These are phyloP conservation scores for Tuber aestivum DNA, from an alignment of 495 filamentous ascomycete genomes.

Conservation along the genomic window DNA sequence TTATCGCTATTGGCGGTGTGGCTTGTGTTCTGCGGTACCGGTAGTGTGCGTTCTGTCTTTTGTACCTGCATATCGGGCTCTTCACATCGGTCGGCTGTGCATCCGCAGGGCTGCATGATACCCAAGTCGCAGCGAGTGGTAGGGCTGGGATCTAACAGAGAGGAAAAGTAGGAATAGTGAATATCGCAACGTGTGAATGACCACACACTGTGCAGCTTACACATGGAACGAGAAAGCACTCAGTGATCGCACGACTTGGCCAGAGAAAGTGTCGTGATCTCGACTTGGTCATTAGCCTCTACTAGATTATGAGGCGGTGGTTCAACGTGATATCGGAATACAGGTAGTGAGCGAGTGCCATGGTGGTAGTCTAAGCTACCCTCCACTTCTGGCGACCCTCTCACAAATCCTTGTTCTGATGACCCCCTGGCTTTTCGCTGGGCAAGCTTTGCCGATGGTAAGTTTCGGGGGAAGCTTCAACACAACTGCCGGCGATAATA, in stretches of 20 bases:
- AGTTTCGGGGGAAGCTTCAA: not conserved
- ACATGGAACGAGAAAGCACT: not conserved
- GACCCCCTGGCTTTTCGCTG: not conserved
- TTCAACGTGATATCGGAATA: not conserved
- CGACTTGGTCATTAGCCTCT: not conserved
- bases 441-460: not conserved
- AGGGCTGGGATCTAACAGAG: not conserved
- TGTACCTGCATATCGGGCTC: not conserved
- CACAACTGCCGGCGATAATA: not conserved
- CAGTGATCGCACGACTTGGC: not conserved
- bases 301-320: not conserved
- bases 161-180: not conserved
- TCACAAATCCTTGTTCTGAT: not conserved
- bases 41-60: not conserved
- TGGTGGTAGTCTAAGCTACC: not conserved
- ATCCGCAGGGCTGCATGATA: not conserved
- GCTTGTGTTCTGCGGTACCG: not conserved
- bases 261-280: not conserved
- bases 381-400: not conserved
- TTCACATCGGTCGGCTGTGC: not conserved
- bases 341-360: not conserved
- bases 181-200: not conserved
- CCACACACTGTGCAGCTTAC: not conserved
- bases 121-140: not conserved
- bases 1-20: not conserved